Evolutionary conservation across 108 stramenopile genomes (phyloP), one percentile per base, ranked within the genome.

Genomic region (Skeletonema costatum): DNA sequence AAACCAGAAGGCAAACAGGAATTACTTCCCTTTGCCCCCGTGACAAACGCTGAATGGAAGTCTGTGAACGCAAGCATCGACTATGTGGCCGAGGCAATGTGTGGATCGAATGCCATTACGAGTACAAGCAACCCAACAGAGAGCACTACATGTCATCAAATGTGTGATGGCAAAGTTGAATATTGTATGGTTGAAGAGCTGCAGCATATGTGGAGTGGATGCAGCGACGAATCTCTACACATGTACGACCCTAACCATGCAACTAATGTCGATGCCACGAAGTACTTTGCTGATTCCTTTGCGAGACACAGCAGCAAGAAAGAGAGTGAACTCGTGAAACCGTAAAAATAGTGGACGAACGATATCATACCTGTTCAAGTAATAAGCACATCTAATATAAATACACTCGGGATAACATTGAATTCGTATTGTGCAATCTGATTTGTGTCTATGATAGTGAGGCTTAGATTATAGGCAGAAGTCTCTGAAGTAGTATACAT

Each of bases 361-460:
- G 25, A 25, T 25, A 25, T 25, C 25, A 25, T 25, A 25, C 25
- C 25, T 25, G 25, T 25, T 25, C 25, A 25, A 25, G 0, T 25
- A 25, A 25, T 6, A 36, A 36, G 36, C 36, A 8, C 36, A 8
- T 6, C 6, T 36, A 8, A 36, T 0, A 6, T 36, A 0, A 42
- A 3, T 13, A 42, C 44, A 46, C 44, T 2, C 16, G 16, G 16
- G 44, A 4, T 4, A 4, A 12, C 16, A n/a, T 44, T 4, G n/a
- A 46, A 46, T n/a, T 46, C 16, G 44, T 46, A 4, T 16, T n/a
- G 3, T 46, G 44, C 53, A 56, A 5, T 56, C 53, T n/a, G 53
- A 6, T 56, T 56, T 56, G n/a, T 4, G 53, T 56, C 53, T 56
- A 56, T 56, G 53, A 56, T 56, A 56, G n/a, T 56, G 53, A 56